Percentiles rank a stretch among this genome's conserved stretches.
phyloP scores from a whole-genome alignment of 2,329 filamentous ascomycete species.

The Zelopaecilomyces penicillatus region DNA sequence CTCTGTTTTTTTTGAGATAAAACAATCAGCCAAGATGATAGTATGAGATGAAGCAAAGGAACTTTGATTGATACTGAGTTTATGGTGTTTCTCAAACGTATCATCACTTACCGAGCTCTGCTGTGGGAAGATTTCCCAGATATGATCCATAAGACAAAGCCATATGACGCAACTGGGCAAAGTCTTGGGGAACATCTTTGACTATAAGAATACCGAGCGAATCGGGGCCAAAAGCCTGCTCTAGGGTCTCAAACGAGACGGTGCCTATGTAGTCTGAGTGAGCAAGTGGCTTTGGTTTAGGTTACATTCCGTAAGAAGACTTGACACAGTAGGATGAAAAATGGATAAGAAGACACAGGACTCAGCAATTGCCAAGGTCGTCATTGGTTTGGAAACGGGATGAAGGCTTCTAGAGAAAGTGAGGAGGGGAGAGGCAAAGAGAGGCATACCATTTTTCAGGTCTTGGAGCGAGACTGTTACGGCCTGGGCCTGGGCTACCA shows the following conservation, averaged over 20 bases:
- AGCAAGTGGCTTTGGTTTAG: constrained; percentile 8
- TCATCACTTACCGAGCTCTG: constrained; percentile 55
- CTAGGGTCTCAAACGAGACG: constrained; percentile 59
- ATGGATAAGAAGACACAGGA: no score
- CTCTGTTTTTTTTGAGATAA: constrained; percentile 23
- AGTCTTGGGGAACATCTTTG: constrained; percentile 68
- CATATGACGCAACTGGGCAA: constrained; percentile 60
- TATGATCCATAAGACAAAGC: constrained; percentile 84
- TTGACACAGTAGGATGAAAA: no score
- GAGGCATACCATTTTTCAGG: constrained; percentile 44
- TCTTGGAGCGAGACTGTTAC: constrained; percentile 55
- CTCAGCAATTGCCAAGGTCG: no score
- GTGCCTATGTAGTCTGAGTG: constrained; percentile 38
- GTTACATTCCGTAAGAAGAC: neutral
- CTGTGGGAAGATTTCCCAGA: constrained; percentile 67
- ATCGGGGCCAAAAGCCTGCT: constrained; percentile 79
- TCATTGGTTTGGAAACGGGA: no score
- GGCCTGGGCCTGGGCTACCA: constrained; percentile 37
- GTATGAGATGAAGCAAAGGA: neutral
- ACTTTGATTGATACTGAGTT: no score
- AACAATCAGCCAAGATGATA: neutral
- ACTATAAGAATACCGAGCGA: constrained; percentile 93
- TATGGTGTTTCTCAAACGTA: neutral
- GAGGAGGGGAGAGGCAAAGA: no score
- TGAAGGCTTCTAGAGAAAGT: no score